A percentile compares a stretch with the other conserved stretches of the same genome.
Evolutionary conservation across 140 eudicot genomes (phyloP).

Genomic region (Anethum foeniculum): DNA sequence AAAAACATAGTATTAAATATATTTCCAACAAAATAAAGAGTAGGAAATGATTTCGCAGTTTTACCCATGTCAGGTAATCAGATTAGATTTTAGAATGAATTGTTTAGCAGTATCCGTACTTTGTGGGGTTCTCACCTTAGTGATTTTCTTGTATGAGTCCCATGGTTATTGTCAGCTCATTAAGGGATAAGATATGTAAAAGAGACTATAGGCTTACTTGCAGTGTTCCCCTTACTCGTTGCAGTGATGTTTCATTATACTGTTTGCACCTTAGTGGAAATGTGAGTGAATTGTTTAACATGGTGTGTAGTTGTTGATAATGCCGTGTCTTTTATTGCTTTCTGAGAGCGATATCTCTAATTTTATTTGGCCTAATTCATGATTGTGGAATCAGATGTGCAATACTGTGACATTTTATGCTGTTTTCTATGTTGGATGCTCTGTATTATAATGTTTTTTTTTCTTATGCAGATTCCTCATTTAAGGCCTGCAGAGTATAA

Average conservation of each 20-base stretch:
- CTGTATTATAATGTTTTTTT: not conserved
- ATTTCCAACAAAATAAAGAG: not conserved
- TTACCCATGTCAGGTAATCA: not conserved
- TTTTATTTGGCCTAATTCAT: not conserved
- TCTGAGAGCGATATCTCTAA: not conserved
- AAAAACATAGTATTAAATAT: not conserved
- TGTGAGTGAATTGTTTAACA: not conserved
- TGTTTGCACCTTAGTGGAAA: not conserved
- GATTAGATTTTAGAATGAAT: not conserved
- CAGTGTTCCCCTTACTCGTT: not conserved
- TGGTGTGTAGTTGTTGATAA: not conserved
- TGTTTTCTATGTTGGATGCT: not conserved
- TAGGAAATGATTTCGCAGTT: not conserved
- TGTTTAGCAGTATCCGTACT: not conserved
- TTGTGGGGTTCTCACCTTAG: not conserved
- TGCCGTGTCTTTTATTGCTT: not conserved
- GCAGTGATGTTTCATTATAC: not conserved
- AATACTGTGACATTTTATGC: not conserved
- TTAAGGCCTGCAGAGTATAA: conserved; percentile 13
- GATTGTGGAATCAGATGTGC: not conserved
- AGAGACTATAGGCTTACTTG: not conserved
- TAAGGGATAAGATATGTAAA: not conserved
- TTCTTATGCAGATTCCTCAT: conserved; percentile 10
- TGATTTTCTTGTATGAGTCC: not conserved
- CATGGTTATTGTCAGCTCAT: not conserved